Evolutionary conservation across 2,329 filamentous ascomycete genomes (phyloP).

Genomic region (Orbilia oligospora): DNA sequence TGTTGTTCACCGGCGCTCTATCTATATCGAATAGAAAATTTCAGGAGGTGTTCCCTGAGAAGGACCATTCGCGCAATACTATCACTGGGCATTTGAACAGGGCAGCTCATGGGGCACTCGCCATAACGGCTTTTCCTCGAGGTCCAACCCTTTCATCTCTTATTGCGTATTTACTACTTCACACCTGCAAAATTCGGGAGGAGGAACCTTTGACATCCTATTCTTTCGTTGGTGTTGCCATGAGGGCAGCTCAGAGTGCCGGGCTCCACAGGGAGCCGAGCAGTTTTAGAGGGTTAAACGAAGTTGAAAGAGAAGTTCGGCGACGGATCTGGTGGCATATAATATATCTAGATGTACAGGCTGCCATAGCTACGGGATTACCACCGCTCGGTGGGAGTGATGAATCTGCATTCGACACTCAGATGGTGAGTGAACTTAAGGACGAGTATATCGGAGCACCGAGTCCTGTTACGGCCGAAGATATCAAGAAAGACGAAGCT

Average conservation of each 20-base stretch:
- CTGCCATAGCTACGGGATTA: conserved; percentile 64
- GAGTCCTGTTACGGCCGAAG: conserved; percentile 38
- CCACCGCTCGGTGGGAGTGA: conserved; percentile 63
- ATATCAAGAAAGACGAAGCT: conserved; percentile 53
- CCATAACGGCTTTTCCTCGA: conserved; percentile 62
- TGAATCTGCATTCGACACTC: conserved; percentile 63
- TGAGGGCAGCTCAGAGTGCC: conserved; percentile 64
- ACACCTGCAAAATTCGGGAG: conserved; percentile 64
- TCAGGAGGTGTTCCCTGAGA: conserved; percentile 45
- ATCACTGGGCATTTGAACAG: conserved; percentile 60
- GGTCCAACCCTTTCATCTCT: conserved; percentile 63
- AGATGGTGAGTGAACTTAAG: conserved; percentile 63
- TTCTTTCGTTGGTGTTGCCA: conserved; percentile 64
- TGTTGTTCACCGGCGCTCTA: conserved; percentile 63
- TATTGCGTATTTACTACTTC: conserved; percentile 63
- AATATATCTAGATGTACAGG: conserved; percentile 64
- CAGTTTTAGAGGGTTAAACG: conserved; percentile 61
- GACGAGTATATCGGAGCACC: conserved; percentile 63
- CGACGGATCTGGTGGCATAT: conserved; percentile 65
- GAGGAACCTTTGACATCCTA: conserved; percentile 64
- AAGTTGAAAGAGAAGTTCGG: conserved; percentile 65
- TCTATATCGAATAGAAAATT: conserved; percentile 62
- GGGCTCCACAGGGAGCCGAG: conserved; percentile 67
- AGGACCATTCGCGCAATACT: conserved; percentile 58
- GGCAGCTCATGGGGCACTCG: conserved; percentile 60